Evolutionary conservation across 768 basidiomycete species (phyloP), one percentile per base, ranked within the genome.

Genomic region (Tulasnella sp.): DNA sequence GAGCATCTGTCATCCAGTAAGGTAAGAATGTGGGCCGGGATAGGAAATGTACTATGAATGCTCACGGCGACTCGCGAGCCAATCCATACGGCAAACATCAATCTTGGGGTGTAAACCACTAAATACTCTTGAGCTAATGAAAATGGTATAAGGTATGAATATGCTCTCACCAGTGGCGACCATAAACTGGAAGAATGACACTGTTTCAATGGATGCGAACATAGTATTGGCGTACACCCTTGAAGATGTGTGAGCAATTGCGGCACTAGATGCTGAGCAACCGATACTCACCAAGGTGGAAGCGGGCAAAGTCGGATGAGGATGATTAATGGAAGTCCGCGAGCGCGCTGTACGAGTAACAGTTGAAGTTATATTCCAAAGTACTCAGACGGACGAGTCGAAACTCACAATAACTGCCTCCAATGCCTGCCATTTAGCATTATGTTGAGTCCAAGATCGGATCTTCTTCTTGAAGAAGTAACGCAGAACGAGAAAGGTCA

Each of bases 211-310:
- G 28, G 81, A 82, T 75, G 62, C 62, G 48, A 64, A 64, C 16
- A 90, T 68, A 0, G 79, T 69, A 53, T 87, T 89, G n/a, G 80
- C 77, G 59, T 88, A 91, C 0, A 83, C 81, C 83, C 85, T 89
- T 19, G 9, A 9, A 45, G 20, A 10, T 35, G 7, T 31, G 2
- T 8, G 24, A 27, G 10, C 28, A 20, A 35, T 15, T 16, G 24
- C 15, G 25, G 20, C 4, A 20, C 1, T 12, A n/a, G 33, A 41
- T 19, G 15, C 25, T 3, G 10, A 25, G 33, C n/a, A n/a, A n/a
- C n/a, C n/a, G n/a, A n/a, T 20, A 50, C 48, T 24, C 22, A 50
- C 48, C 48, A 50, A 2, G 88, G 85, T 40, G 85, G 86, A 62
- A 91, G 76, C 3, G 88, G 79, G 3, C 83, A 87, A 19, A 85